A percentile compares a stretch with the other conserved stretches of the same genome.
These are phyloP conservation scores for Echites panduratus DNA, from an alignment of 257 asterid genomes.

Conservation along the genomic window DNA sequence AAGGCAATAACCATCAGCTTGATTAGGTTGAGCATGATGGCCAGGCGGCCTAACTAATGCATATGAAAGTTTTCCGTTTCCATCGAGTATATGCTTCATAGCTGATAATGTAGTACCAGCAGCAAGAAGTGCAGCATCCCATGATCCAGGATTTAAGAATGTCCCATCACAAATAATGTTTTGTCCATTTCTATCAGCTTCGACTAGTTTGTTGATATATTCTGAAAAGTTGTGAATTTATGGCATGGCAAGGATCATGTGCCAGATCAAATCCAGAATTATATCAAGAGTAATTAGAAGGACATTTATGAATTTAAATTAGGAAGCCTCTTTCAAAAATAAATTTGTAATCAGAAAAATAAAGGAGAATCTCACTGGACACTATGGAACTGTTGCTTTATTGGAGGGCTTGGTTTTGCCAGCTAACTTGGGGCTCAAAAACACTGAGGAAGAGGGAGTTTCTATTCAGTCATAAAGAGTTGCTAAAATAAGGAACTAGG, in stretches of 20 bases:
- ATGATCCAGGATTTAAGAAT: slow-evolving; percentile 79
- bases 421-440: neutral
- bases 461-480: neutral
- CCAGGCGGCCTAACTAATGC: slow-evolving; percentile 95
- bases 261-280: neutral
- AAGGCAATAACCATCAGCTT: slow-evolving; percentile 88
- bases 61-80: slow-evolving; percentile 45
- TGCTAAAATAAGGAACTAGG: neutral
- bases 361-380: neutral
- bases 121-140: slow-evolving; percentile 85
- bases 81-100: slow-evolving; percentile 63
- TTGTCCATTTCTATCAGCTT: slow-evolving; percentile 59
- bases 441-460: neutral
- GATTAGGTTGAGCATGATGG: slow-evolving; percentile 92
- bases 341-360: neutral
- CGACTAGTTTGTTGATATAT: slow-evolving; percentile 61
- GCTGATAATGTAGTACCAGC: slow-evolving; percentile 87
- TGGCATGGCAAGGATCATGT: neutral
- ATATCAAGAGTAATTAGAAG: neutral
- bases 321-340: neutral
- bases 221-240: slow-evolving; percentile 32
- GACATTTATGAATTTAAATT: neutral
- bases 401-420: neutral
- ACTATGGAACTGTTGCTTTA: no score
- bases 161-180: slow-evolving; percentile 59